Evolutionary conservation across 495 filamentous ascomycete genomes (phyloP).

Genomic region (Trichocladium uniseriatum): DNA sequence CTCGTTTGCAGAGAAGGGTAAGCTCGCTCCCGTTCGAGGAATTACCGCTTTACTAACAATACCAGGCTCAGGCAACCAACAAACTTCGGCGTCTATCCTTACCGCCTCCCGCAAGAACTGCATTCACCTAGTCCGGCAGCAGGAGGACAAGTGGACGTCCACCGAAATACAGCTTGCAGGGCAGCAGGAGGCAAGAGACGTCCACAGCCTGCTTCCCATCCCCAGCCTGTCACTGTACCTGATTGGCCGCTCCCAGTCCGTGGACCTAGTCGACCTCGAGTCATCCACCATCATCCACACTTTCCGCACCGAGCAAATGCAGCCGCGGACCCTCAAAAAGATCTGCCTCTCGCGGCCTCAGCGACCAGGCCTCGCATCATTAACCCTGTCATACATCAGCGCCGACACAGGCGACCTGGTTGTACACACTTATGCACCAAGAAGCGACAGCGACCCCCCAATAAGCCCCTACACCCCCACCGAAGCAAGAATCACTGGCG

Average conservation of each 20-base stretch:
- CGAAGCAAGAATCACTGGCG: no score
- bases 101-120: conserved; percentile 35
- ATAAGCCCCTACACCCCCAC: no score
- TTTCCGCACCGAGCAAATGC: conserved; percentile 48
- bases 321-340: conserved; percentile 42
- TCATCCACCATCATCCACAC: conserved; percentile 44
- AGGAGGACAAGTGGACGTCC: conserved; percentile 29
- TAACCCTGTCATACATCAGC: conserved; percentile 47
- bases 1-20: conserved; percentile 34
- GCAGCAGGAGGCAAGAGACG: conserved; percentile 20
- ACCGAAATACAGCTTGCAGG: conserved; percentile 28
- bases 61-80: conserved; percentile 5
- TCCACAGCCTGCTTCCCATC: conserved; percentile 34
- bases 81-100: conserved; percentile 22
- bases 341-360: conserved; percentile 39
- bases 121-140: conserved; percentile 37
- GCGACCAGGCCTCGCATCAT: conserved; percentile 39
- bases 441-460: conserved; percentile 33
- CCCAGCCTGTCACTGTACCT: conserved; percentile 38
- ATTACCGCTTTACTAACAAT: neutral
- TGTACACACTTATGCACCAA: conserved; percentile 47
- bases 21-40: no score
- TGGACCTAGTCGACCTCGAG: conserved; percentile 46
- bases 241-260: conserved; percentile 36
- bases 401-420: conserved; percentile 44